Conservation (phyloP, 2,329 filamentous ascomycete species). For the Escovopsis sp. region DNA sequence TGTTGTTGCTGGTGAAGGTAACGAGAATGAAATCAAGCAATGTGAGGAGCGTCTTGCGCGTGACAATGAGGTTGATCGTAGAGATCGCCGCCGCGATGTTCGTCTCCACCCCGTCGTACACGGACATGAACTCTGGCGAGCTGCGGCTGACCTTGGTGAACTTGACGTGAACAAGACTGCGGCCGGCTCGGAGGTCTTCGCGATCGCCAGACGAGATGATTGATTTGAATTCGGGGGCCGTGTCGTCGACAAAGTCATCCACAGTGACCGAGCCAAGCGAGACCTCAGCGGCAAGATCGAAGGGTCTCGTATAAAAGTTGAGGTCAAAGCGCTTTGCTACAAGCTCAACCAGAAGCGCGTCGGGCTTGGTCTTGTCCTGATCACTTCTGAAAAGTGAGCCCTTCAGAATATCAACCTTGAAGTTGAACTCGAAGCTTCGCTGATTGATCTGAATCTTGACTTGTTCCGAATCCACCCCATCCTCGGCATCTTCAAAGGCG, state of each 20-base stretch:
- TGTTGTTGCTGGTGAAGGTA: slow-evolving; percentile 62
- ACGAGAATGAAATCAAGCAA: slow-evolving; percentile 85
- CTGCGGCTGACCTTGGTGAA: slow-evolving; percentile 79
- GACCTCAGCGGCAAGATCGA: slow-evolving; percentile 87
- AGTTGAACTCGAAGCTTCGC: slow-evolving; percentile 89
- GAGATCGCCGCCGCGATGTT: slow-evolving; percentile 86
- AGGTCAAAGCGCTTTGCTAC: slow-evolving; percentile 81
- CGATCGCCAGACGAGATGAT: slow-evolving; percentile 75
- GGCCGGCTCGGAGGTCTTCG: slow-evolving; percentile 59
- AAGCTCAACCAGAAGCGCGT: slow-evolving; percentile 76
- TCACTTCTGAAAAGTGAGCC: slow-evolving; percentile 86
- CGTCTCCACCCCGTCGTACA: slow-evolving; percentile 85
- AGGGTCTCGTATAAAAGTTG: slow-evolving; percentile 75
- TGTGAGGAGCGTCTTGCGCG: slow-evolving; percentile 79
- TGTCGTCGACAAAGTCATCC: slow-evolving; percentile 88
- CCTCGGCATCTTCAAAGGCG: slow-evolving; percentile 51
- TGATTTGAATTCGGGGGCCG: slow-evolving; percentile 83
- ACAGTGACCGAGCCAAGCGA: slow-evolving; percentile 74
- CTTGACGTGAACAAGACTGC: slow-evolving; percentile 77
- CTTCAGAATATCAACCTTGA: slow-evolving; percentile 86
- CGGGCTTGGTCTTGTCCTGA: slow-evolving; percentile 57
- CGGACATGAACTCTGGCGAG: slow-evolving; percentile 83
- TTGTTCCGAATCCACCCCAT: slow-evolving; percentile 39
- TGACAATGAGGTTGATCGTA: slow-evolving; percentile 92
- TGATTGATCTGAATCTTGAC: slow-evolving; percentile 56